Evolutionary conservation across 495 filamentous ascomycete species (phyloP), one percentile per base, ranked within the genome.

Genomic region (Physcia stellaris): DNA sequence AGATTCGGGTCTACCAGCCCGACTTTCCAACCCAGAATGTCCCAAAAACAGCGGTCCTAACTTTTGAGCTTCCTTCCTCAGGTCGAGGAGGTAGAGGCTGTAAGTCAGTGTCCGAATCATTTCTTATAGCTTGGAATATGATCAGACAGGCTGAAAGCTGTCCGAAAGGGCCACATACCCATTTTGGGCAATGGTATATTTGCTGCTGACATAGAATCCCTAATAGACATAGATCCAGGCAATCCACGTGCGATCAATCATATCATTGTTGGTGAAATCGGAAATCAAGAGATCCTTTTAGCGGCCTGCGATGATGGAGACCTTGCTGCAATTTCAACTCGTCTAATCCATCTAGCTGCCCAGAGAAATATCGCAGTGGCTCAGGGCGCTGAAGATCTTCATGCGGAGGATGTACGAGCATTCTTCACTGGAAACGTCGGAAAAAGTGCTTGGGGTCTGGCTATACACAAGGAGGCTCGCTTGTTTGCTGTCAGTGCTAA

Each of bases 271-370:
- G 83, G 86, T 28, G 73, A 82, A 34, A 60, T 98, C 2, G 90
- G 90, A 2, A 58, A 72, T 21, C 71, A 86, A 32, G 90, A 98
- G 56, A 73, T 93, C 10, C 42, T 95, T 15, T 55, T 88, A 2
- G 62, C 80, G 30, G 74, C 67, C 9, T 86, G 77, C 40, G 90
- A 95, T 48, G 86, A 94, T 45, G 90, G 90, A 4, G 88, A 98
- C 56, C 77, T 92, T 7, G 68, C 80, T 24, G 86, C 74, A 4
- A 94, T 87, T 55, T 76, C 81, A 44, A 80, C 79, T 1, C 67
- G 68, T 23, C 59, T 62, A 4, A 71, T 81, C 4, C 58, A 55
- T 21, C 64, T 59, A 4, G 61, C 60, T 12, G 23, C 41, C 23
- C 48, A 60, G 13, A 24, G 24, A 15, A 23, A 18, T 2, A 17